These are phyloP conservation scores for Peribolospora baueri DNA, from an alignment of 768 basidiomycete species.

Conservation along the genomic window DNA sequence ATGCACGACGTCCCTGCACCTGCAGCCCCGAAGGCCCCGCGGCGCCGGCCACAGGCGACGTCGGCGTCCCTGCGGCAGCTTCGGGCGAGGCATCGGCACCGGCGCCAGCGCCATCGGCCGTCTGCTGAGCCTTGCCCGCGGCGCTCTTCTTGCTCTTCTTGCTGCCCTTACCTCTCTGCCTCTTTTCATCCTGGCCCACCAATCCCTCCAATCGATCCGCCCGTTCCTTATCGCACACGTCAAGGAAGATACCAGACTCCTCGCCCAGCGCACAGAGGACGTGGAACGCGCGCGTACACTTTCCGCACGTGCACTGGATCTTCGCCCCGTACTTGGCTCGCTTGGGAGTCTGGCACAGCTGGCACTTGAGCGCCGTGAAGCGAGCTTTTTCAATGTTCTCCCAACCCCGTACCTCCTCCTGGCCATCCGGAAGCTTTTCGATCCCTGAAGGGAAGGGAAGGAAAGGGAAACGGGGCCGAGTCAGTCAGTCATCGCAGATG, in stretches of 20 bases:
- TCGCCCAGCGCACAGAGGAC: slow-evolving; percentile 61
- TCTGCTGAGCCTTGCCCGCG: background rate
- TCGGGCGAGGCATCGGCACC: background rate
- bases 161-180: slow-evolving; percentile 35
- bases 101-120: background rate
- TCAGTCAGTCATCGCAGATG: background rate
- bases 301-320: slow-evolving; percentile 79
- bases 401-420: slow-evolving; percentile 44
- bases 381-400: slow-evolving; percentile 70
- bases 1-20: slow-evolving; percentile 28
- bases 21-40: background rate
- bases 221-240: slow-evolving; percentile 13
- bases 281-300: slow-evolving; percentile 81
- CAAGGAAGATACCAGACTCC: slow-evolving; percentile 14
- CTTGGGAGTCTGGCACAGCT: slow-evolving; percentile 31
- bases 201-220: slow-evolving; percentile 19
- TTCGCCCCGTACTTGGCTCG: slow-evolving; percentile 24
- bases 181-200: slow-evolving; percentile 1
- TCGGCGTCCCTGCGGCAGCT: background rate
- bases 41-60: slow-evolving; percentile 5
- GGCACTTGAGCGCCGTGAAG: slow-evolving; percentile 86
- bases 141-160: slow-evolving; percentile 41
- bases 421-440: slow-evolving; percentile 31
- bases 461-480: slow-evolving; percentile 4
- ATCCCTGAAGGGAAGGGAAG: slow-evolving; percentile 58